A percentile compares a stretch with the other conserved stretches of the same genome.
phyloP scores from a whole-genome alignment of 1,284 basidiomycete genomes.

The Chalciporus sp. region DNA sequence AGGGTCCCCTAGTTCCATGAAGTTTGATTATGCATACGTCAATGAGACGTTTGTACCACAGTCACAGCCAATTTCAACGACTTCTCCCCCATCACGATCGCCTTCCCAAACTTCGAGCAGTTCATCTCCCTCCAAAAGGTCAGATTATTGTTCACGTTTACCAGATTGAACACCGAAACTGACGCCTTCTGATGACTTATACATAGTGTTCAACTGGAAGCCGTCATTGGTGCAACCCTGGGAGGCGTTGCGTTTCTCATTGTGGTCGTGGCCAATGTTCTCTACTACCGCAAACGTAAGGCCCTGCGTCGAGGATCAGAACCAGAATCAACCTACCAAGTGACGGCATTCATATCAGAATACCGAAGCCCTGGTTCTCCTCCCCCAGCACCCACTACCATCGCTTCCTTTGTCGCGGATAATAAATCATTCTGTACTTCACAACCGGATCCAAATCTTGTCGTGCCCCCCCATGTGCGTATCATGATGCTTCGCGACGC shows the following conservation, averaged over 20 bases:
- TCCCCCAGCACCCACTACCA: background rate
- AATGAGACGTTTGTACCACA: constrained; percentile 24
- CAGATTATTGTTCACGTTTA: background rate
- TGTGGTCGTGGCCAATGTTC: constrained; percentile 3
- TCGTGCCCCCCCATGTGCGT: constrained; percentile 9
- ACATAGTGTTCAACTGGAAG: constrained; percentile 16
- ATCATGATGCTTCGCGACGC: constrained; percentile 17
- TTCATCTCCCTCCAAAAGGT: constrained; percentile 13
- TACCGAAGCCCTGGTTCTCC: background rate
- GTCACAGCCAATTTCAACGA: constrained; percentile 6
- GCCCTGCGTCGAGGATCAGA: background rate
- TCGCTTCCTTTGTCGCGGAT: background rate
- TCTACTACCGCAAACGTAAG: constrained; percentile 11
- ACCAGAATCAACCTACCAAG: background rate
- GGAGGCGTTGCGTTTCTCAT: constrained; percentile 15
- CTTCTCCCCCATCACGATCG: background rate
- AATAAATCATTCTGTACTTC: background rate
- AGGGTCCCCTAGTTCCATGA: constrained; percentile 22
- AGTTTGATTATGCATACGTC: constrained; percentile 30
- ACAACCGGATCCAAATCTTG: background rate
- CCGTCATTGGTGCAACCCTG: constrained; percentile 18
- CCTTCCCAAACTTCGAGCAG: constrained; percentile 3
- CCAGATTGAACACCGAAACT: background rate
- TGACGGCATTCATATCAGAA: constrained; percentile 9
- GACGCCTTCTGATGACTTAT: background rate